phyloP scores from a whole-genome alignment of 306 rosid species.

The Malus sylvestris region DNA sequence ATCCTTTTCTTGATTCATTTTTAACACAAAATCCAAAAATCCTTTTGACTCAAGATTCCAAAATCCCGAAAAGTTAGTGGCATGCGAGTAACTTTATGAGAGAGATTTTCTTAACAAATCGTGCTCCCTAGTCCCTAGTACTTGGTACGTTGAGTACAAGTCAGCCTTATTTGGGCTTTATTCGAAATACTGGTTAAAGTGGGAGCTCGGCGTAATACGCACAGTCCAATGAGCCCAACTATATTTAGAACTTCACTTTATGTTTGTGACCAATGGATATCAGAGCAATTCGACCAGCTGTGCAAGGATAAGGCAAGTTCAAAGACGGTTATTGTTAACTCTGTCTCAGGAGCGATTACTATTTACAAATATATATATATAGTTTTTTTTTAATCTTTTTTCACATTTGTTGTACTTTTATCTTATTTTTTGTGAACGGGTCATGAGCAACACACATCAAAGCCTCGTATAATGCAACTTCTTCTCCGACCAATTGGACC shows the following conservation, averaged over 20 bases:
- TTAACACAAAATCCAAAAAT: not conserved
- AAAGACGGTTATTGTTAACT: too few relatives aligned
- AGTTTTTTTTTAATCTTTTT: too few relatives aligned
- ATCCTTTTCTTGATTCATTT: not conserved
- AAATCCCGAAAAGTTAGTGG: not conserved
- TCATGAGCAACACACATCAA: too few relatives aligned
- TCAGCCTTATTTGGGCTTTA: not conserved
- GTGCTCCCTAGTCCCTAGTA: not conserved
- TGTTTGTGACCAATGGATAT: not conserved
- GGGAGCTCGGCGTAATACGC: not conserved
- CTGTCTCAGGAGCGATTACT: accelerated
- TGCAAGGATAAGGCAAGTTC: too few relatives aligned
- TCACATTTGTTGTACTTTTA: too few relatives aligned
- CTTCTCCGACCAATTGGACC: too few relatives aligned
- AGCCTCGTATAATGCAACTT: too few relatives aligned
- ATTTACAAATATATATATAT: too few relatives aligned
- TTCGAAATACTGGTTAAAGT: not conserved
- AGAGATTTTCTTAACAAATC: not conserved
- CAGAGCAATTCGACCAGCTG: too few relatives aligned
- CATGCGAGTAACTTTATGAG: not conserved
- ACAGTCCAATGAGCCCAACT: not conserved
- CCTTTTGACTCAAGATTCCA: not conserved
- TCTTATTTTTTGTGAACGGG: too few relatives aligned
- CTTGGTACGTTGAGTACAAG: not conserved
- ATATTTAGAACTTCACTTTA: not conserved